A percentile compares a stretch with the other conserved stretches of the same genome.
Evolutionary conservation across 139 green algal genomes (phyloP).

Genomic region (Pycnococcus provasolii): DNA sequence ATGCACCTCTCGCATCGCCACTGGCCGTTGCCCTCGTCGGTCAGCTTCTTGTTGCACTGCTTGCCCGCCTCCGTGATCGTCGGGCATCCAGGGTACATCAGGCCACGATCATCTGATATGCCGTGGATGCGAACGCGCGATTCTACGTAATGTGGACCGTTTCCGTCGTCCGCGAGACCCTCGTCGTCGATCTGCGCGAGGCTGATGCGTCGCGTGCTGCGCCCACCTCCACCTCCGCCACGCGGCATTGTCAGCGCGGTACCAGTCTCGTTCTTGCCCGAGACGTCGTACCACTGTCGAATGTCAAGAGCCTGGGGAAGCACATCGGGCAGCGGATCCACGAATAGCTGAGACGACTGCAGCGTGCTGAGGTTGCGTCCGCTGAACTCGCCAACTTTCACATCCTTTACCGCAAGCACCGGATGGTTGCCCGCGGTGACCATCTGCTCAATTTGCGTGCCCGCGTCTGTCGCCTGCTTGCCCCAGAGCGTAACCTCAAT

Average conservation of each 20-base stretch:
- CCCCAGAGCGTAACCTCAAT: conserved; percentile 77
- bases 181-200: conserved; percentile 69
- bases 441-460: conserved; percentile 50
- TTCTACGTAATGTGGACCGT: conserved; percentile 47
- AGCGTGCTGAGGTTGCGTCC: conserved; percentile 74
- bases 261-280: conserved; percentile 11
- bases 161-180: conserved; percentile 48
- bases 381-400: conserved; percentile 83
- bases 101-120: conserved; percentile 18
- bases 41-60: conserved; percentile 68
- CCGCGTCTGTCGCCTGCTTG: conserved; percentile 41
- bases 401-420: conserved; percentile 70
- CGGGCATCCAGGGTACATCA: conserved; percentile 54
- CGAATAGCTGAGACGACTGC: conserved; percentile 40
- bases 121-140: not conserved
- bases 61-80: conserved; percentile 38
- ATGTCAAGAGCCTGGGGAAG: conserved; percentile 43
- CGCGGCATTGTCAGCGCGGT: conserved; percentile 37
- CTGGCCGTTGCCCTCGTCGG: conserved; percentile 33
- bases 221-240: conserved; percentile 37
- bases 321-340: conserved; percentile 61
- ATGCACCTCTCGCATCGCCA: conserved; percentile 35
- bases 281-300: conserved; percentile 41
- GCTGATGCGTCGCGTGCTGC: conserved; percentile 46
- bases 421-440: conserved; percentile 38